Evolutionary conservation across 495 filamentous ascomycete species (phyloP).

Genomic region (Echria macrotheca): DNA sequence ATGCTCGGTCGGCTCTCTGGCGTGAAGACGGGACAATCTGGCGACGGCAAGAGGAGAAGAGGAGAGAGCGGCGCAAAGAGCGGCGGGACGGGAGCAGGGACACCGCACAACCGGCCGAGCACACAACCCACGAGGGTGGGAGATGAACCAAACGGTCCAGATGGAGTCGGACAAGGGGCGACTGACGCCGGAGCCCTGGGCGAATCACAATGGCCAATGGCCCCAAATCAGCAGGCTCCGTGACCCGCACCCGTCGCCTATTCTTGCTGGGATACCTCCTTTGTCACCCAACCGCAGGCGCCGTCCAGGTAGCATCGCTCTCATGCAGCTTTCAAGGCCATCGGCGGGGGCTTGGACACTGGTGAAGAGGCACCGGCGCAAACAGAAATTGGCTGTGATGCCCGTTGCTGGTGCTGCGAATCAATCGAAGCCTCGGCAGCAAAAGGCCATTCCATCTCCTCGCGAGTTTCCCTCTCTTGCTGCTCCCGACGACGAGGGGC

Average conservation of each 20-base stretch:
- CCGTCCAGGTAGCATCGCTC: slow-evolving; percentile 15
- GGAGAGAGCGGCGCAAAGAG: slow-evolving; percentile 5
- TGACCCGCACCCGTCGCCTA: slow-evolving; percentile 6
- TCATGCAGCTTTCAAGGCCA: slow-evolving; percentile 17
- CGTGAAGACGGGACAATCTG: slow-evolving; percentile 7
- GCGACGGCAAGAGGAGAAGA: slow-evolving; percentile 9
- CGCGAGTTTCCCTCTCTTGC: too few relatives aligned
- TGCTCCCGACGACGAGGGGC: too few relatives aligned
- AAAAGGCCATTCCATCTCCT: too few relatives aligned
- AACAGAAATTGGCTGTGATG: slow-evolving; percentile 23
- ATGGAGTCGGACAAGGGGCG: slow-evolving; percentile 18
- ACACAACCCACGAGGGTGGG: slow-evolving; percentile 13
- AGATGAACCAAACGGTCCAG: slow-evolving; percentile 22
- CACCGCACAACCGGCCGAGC: slow-evolving; percentile 3
- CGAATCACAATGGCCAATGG: slow-evolving; percentile 28
- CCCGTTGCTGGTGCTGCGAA: slow-evolving; percentile 9
- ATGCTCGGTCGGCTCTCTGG: slow-evolving; percentile 10
- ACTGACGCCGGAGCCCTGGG: slow-evolving; percentile 12
- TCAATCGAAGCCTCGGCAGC: slow-evolving; percentile 3
- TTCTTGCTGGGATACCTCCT: slow-evolving; percentile 18
- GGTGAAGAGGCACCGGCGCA: slow-evolving; percentile 16
- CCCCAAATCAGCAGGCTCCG: slow-evolving; percentile 8
- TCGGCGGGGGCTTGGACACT: slow-evolving; percentile 14
- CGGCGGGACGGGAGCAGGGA: slow-evolving; percentile 3
- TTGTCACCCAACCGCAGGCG: slow-evolving; percentile 6